Percentiles rank a stretch among this genome's conserved stretches.
These are phyloP conservation scores for Glomus cerebriforme DNA, from an alignment of 192 early-diverging fungal genomes.

Conservation along the genomic window DNA sequence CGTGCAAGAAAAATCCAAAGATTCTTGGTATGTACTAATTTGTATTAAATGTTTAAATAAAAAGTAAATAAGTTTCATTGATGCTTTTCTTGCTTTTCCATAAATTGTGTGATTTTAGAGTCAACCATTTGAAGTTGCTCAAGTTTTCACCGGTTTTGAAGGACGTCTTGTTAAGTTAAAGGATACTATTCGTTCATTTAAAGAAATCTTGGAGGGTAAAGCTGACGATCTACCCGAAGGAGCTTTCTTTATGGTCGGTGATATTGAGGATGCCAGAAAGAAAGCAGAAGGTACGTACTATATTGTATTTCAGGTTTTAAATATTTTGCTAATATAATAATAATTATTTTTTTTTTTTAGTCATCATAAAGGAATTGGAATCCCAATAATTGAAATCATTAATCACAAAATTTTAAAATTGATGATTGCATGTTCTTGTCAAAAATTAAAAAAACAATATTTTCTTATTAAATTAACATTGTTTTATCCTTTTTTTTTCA, in stretches of 20 bases:
- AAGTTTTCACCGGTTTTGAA: constrained; percentile 97
- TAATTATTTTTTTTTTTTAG: too few species aligned
- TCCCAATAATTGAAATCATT: neutral
- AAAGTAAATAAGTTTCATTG: too few species aligned
- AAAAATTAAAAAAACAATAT: neutral
- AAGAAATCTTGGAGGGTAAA: constrained; percentile 97
- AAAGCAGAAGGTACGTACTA: constrained; percentile 68
- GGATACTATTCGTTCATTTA: constrained; percentile 97
- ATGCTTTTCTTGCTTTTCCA: neutral
- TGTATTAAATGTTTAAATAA: neutral
- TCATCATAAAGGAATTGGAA: neutral
- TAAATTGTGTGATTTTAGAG: constrained; percentile 45
- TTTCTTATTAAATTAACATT: neutral
- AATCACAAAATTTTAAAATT: neutral
- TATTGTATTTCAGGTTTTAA: neutral
- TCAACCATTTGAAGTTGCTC: constrained; percentile 96
- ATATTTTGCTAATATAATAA: neutral
- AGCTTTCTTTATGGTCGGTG: constrained; percentile 98
- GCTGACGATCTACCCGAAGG: constrained; percentile 93
- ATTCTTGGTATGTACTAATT: constrained; percentile 64
- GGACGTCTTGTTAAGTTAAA: constrained; percentile 87
- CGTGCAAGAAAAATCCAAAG: constrained; percentile 99
- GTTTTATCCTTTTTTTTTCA: too few species aligned
- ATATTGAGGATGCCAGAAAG: constrained; percentile 90
- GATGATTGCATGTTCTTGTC: neutral